phyloP scores from a whole-genome alignment of 1,139 yeast genomes.

The Lodderomyces metapsilosis region DNA sequence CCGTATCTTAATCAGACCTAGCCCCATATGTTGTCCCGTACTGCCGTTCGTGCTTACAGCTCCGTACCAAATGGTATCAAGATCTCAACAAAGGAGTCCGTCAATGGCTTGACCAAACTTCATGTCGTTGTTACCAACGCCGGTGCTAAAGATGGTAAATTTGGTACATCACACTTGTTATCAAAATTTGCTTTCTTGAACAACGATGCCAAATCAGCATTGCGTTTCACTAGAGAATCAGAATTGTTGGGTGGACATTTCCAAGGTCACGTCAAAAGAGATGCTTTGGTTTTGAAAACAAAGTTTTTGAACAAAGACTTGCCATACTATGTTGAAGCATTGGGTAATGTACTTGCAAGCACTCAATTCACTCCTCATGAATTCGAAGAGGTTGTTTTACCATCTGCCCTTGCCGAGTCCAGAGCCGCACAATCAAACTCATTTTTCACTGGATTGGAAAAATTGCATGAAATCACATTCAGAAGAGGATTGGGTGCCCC shows the following conservation, averaged over 20 bases:
- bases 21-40: conserved; percentile 48
- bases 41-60: conserved; percentile 49
- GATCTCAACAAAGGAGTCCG: conserved; percentile 45
- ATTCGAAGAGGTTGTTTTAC: conserved; percentile 75
- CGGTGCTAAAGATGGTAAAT: conserved; percentile 77
- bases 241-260: conserved; percentile 90
- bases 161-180: conserved; percentile 85
- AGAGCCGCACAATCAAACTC: conserved; percentile 51
- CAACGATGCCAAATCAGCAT: conserved; percentile 80
- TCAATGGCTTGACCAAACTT: conserved; percentile 64
- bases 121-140: conserved; percentile 76
- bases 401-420: conserved; percentile 65
- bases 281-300: conserved; percentile 75
- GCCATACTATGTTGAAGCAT: conserved; percentile 87
- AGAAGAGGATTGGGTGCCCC: conserved; percentile 90
- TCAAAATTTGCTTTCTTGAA: conserved; percentile 84
- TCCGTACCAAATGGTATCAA: conserved; percentile 44
- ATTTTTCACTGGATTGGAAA: conserved; percentile 66
- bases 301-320: conserved; percentile 83
- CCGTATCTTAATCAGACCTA: too few relatives aligned
- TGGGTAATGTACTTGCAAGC: conserved; percentile 73
- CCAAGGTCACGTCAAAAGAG: conserved; percentile 73
- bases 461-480: conserved; percentile 78
- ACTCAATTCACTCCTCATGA: conserved; percentile 82
- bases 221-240: conserved; percentile 91